Conservation (phyloP, 2,329 filamentous ascomycete species). For the Orbilia javanica region DNA sequence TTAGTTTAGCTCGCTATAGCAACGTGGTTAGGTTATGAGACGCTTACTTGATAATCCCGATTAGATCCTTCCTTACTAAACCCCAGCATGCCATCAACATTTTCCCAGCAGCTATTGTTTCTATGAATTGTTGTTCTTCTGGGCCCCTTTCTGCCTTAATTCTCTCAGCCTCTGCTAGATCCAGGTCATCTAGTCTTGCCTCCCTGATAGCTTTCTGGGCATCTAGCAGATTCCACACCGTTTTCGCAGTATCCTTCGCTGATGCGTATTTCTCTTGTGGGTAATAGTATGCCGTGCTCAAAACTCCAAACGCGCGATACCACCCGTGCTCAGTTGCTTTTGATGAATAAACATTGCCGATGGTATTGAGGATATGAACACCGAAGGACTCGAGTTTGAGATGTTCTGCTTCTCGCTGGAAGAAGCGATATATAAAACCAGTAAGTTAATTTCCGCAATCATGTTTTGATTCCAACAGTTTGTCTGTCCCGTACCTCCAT, state of each 20-base stretch:
- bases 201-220: slow-evolving; percentile 42
- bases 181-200: slow-evolving; percentile 28
- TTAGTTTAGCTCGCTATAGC: not conserved
- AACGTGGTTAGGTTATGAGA: not conserved
- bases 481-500: slow-evolving; percentile 21
- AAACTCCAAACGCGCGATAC: slow-evolving; percentile 21
- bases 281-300: slow-evolving; percentile 44
- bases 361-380: slow-evolving; percentile 45
- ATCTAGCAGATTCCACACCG: slow-evolving; percentile 39
- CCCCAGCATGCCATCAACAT: slow-evolving; percentile 44
- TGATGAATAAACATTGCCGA: slow-evolving; percentile 25
- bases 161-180: slow-evolving; percentile 20
- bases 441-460: not conserved
- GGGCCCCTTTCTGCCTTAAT: slow-evolving; percentile 35
- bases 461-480: not conserved
- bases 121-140: slow-evolving; percentile 34
- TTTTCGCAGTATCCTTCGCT: slow-evolving; percentile 44
- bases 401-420: slow-evolving; percentile 38
- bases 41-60: slow-evolving; percentile 38
- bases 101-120: slow-evolving; percentile 45
- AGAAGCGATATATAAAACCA: not conserved
- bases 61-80: slow-evolving; percentile 40
- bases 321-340: slow-evolving; percentile 40
- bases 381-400: slow-evolving; percentile 50
- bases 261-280: slow-evolving; percentile 35